Conservation (phyloP, 202 grass and related monocot genomes). For the Schoenoplectus tabernaemontani region DNA sequence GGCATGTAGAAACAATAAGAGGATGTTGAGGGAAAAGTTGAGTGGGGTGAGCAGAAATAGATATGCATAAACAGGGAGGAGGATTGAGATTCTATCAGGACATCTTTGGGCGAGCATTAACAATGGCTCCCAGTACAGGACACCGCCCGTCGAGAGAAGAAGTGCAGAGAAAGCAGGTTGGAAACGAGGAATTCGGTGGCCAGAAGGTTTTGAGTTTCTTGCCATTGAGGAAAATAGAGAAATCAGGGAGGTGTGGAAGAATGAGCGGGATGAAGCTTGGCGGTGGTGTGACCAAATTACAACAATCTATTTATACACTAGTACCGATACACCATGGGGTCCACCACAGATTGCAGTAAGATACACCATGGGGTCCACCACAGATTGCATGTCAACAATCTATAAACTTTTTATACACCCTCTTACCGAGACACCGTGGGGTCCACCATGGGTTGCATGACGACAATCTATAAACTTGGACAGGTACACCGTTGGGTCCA, state of each 20-base stretch:
- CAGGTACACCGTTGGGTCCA: too few relatives aligned
- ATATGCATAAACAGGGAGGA: neutral
- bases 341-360: too few relatives aligned
- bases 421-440: too few relatives aligned
- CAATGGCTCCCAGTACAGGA: neutral
- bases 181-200: neutral
- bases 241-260: neutral
- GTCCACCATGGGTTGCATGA: too few relatives aligned
- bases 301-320: too few relatives aligned
- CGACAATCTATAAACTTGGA: too few relatives aligned
- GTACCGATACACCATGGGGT: too few relatives aligned
- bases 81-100: neutral
- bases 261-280: neutral
- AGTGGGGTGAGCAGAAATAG: neutral
- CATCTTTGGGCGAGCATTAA: neutral
- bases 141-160: neutral
- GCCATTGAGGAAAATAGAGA: too few relatives aligned
- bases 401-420: too few relatives aligned
- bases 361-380: too few relatives aligned
- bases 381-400: too few relatives aligned
- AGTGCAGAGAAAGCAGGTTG: neutral
- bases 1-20: neutral
- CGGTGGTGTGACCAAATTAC: too few relatives aligned
- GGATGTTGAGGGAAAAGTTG: neutral
- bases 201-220: neutral